Percentiles rank a stretch among this genome's conserved stretches.
These are phyloP conservation scores for Penicillium daleae DNA, from an alignment of 495 filamentous ascomycete species.

Conservation along the genomic window DNA sequence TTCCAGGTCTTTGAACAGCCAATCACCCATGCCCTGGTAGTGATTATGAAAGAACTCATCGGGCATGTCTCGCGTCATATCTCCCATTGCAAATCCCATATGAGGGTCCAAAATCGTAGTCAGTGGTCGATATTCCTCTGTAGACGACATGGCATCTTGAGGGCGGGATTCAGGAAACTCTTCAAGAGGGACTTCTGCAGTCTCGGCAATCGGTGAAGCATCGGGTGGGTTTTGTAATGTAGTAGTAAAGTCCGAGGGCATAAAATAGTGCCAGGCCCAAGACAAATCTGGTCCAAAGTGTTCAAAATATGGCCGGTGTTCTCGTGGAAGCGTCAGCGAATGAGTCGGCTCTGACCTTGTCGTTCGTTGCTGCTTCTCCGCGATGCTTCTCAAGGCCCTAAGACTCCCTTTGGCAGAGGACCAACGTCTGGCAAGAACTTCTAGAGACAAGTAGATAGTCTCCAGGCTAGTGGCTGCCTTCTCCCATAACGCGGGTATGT, in stretches of 20 bases:
- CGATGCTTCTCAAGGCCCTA: conserved; percentile 28
- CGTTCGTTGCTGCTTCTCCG: conserved; percentile 17
- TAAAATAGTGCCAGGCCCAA: conserved; percentile 22
- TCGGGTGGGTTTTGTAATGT: neutral
- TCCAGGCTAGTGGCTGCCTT: conserved; percentile 18
- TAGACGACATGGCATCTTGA: neutral
- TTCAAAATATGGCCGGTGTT: conserved; percentile 19
- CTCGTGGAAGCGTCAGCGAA: conserved; percentile 12
- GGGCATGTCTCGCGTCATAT: conserved; percentile 5
- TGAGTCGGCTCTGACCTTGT: neutral
- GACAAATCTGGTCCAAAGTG: conserved; percentile 20
- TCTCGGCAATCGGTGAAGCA: neutral
- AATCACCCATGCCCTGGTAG: conserved; percentile 29
- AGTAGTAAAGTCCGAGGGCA: neutral
- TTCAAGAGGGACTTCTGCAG: neutral
- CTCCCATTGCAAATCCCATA: conserved; percentile 18
- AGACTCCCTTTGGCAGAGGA: conserved; percentile 30
- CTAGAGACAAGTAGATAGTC: conserved; percentile 28
- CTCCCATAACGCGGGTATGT: conserved; percentile 17
- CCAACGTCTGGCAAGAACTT: conserved; percentile 31
- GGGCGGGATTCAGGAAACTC: conserved; percentile 11
- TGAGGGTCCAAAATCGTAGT: conserved; percentile 23
- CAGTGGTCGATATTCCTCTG: conserved; percentile 22
- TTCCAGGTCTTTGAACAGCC: conserved; percentile 24
- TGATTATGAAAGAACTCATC: conserved; percentile 23